Base-by-base conservation (phyloP, 192 early-diverging fungal species). In the Entophlyctis luteolus region DNA sequence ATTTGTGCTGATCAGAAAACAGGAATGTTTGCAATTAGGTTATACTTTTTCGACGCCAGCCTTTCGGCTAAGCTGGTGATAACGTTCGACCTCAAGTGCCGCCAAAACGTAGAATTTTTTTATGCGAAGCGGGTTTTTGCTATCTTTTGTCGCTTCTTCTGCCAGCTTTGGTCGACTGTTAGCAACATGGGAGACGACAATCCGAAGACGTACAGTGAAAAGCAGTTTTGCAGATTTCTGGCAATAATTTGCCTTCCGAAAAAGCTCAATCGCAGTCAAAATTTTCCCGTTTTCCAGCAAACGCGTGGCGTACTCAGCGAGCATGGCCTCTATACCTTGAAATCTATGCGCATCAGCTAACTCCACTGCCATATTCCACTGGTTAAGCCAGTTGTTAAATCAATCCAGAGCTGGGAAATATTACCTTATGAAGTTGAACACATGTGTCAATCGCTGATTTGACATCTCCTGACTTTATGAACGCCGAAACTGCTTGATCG, bases 91-190 rank as follows among this genome's bases (percentile, higher is more conserved):
- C 56, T 86, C 82, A 2, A 86, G 70, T 1, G 84, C 84, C 0
- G 80, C 84, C 14, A 86, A 59, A 1, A 86, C 82, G 68, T 76
- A 83, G 59, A 85, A 67, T 65, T 86, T 83, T 67, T 86, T 86
- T 35, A 81, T 70, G 12, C 46, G 53, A 1, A 84, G 28, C 2
- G 80, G 78, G 27, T 65, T 77, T 37, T 74, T 71, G 20, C 72
- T 55, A 2, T 68, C 36, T 29, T 83, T 77, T 0, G 77, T 52
- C 10, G 72, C 73, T 22, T 79, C 75, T 32, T 76, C 59, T 2
- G 82, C 84, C 28, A 84, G 65, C 82, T 82, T 45, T 12, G 23
- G 23, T 33, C 32, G 25, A 55, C 29, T 4, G 36, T 12, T 2
- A 1, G 5, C 1, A 18, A 14, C 0, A 45, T 10, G 6, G n/a